Evolutionary conservation across 2,329 filamentous ascomycete genomes (phyloP), one percentile per base, ranked within the genome.

Genomic region (Geosmithia morbida): DNA sequence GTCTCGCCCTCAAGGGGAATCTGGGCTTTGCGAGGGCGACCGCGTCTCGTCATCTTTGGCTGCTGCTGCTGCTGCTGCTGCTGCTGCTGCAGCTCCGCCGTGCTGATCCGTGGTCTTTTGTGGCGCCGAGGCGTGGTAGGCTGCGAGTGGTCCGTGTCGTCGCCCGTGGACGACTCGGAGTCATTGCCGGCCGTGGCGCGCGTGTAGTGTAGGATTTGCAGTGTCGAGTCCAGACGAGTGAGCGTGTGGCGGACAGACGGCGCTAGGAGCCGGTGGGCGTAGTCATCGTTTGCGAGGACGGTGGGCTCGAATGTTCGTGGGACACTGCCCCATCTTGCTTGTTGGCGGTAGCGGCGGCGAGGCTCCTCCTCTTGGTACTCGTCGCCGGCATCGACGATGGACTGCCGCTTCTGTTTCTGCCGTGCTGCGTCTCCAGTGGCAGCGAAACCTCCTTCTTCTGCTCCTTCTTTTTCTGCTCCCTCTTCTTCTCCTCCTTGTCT

Each of bases 231-330:
- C 1, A 95, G 59, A 37, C 79, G 76, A 1, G 70, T 64, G 8
- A 95, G 68, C 16, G 89, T 74, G 53, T 86, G 81, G n/a, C 81
- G 72, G 11, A 85, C 72, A 0, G 77, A 72, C 0, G 87, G 86
- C 0, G 73, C 72, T 16, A 95, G 66, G 5, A 94, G 67, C 2
- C 63, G 59, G 49, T 73, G 68, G 0, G 86, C 85, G 44, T 70
- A 59, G 2, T 84, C 79, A 53, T 94, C 87, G 54, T 94, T 82
- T 1, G 78, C 73, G 7, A 83, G 74, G 5, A 86, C 63, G 2
- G 72, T 68, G 0, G 84, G 77, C 11, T 62, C 60, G 33, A 68
- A 65, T 0, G 59, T 60, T 11, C 33, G 33, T 3, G 33, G 5
- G 33, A 5, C 8, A 8, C 8, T 26, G 8, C 46, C 41, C 19